phyloP scores from a whole-genome alignment of 371 early-diverging fungal genomes.

The Apophysomyces elegans region DNA sequence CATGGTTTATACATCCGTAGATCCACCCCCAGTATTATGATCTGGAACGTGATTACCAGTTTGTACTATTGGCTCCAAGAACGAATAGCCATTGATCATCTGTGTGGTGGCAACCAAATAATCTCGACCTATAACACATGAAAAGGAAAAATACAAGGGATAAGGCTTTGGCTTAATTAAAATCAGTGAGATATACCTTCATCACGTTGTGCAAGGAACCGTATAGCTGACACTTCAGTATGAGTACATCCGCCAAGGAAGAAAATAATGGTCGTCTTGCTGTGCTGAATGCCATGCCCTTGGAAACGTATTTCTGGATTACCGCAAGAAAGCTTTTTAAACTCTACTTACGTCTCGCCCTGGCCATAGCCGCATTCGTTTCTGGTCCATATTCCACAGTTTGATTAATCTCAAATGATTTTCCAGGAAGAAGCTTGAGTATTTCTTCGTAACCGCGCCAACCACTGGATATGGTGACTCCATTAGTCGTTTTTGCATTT shows the following conservation, averaged over 20 bases:
- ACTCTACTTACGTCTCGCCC: slow-evolving; percentile 54
- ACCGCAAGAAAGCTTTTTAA: background rate
- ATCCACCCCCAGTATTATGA: slow-evolving; percentile 11
- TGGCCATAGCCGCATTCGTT: slow-evolving; percentile 52
- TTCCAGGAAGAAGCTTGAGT: slow-evolving; percentile 75
- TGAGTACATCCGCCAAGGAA: slow-evolving; percentile 97
- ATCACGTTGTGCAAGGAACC: slow-evolving; percentile 81
- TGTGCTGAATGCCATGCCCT: slow-evolving; percentile 59
- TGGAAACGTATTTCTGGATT: background rate
- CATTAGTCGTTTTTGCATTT: background rate
- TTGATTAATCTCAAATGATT: slow-evolving; percentile 79
- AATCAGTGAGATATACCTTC: slow-evolving; percentile 53
- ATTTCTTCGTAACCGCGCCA: slow-evolving; percentile 92
- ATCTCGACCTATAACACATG: slow-evolving; percentile 62
- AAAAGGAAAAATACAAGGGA: slow-evolving; percentile 13
- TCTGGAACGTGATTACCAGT: slow-evolving; percentile 14
- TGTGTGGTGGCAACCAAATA: slow-evolving; percentile 88
- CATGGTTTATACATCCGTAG: background rate
- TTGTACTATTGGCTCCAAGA: slow-evolving; percentile 67
- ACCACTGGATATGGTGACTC: slow-evolving; percentile 35
- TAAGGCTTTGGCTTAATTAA: background rate
- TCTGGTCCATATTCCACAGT: slow-evolving; percentile 61
- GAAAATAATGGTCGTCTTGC: slow-evolving; percentile 81
- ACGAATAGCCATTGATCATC: slow-evolving; percentile 80
- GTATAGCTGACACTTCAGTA: slow-evolving; percentile 88